phyloP scores from a whole-genome alignment of 352 stramenopile species.

The Pythium utonaiense region DNA sequence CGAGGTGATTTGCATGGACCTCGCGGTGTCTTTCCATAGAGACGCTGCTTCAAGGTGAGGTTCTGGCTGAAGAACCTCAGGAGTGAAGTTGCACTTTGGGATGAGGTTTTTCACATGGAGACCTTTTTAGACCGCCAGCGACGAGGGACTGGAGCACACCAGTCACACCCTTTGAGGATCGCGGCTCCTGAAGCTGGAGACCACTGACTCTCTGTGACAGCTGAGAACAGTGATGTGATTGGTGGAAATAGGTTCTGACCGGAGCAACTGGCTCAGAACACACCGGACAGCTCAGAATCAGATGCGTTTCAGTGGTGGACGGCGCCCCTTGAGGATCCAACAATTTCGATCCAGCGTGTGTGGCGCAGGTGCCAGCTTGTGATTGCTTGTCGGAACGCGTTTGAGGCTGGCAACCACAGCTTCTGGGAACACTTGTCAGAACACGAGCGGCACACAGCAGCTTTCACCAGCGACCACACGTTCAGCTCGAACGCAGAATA shows the following conservation, averaged over 20 bases:
- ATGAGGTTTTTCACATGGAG: slow-evolving; percentile 1
- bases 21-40: not conserved
- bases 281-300: not conserved
- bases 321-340: not conserved
- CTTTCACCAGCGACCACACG: no score
- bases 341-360: not conserved
- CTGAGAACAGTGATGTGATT: slow-evolving; percentile 3
- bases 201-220: slow-evolving; percentile 22
- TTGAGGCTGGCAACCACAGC: no score
- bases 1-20: slow-evolving; percentile 10
- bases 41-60: not conserved
- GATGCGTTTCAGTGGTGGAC: not conserved
- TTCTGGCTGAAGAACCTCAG: slow-evolving; percentile 7
- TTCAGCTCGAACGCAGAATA: no score
- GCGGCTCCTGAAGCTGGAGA: slow-evolving; percentile 11
- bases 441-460: no score
- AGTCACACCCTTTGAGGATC: slow-evolving; percentile 23
- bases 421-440: no score
- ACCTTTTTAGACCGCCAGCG: slow-evolving; percentile 9
- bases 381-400: no score
- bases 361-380: no score
- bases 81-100: slow-evolving; percentile 7
- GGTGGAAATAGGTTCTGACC: slow-evolving; percentile 7
- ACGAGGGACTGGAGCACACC: slow-evolving; percentile 2
- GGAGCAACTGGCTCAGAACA: not conserved